Percentiles rank a stretch among this genome's conserved stretches.
Conservation (phyloP, 257 asterid species). For the Ajuga chamaepitys region DNA sequence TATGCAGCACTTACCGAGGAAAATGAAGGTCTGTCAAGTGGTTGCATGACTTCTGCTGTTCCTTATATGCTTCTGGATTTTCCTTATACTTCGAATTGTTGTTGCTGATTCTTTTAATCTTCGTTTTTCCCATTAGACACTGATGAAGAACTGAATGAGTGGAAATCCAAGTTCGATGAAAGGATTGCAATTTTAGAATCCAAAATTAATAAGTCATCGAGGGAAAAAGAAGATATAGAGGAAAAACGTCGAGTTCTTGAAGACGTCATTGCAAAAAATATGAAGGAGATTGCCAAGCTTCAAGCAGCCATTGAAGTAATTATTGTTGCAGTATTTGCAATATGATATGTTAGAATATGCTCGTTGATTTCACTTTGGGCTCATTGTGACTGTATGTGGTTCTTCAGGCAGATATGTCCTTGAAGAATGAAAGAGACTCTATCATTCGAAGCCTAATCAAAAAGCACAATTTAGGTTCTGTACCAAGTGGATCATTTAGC, state of each 20-base stretch:
- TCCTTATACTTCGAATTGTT: background rate
- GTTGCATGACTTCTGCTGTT: background rate
- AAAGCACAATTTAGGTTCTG: conserved; percentile 68
- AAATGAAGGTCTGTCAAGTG: conserved; percentile 53
- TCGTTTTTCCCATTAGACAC: conserved; percentile 46
- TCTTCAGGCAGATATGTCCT: conserved; percentile 46
- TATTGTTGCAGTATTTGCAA: conserved; percentile 14
- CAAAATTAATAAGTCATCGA: conserved; percentile 48
- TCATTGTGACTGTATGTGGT: conserved; percentile 21
- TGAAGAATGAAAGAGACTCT: conserved; percentile 70
- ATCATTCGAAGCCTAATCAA: conserved; percentile 42
- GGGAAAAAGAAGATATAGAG: conserved; percentile 63
- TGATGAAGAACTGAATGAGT: conserved; percentile 87
- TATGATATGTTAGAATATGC: conserved; percentile 12
- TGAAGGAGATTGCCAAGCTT: conserved; percentile 58
- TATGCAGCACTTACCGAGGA: conserved; percentile 64
- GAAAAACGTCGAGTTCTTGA: conserved; percentile 35
- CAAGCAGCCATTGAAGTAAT: conserved; percentile 69
- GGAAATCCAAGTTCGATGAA: conserved; percentile 87
- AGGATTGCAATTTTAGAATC: conserved; percentile 52
- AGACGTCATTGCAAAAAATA: conserved; percentile 26
- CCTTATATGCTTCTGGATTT: conserved; percentile 4
- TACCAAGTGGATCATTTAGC: conserved; percentile 50
- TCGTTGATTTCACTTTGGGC: conserved; percentile 10
- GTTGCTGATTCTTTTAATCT: conserved; percentile 3